Base-by-base conservation (phyloP, 305 asterid genomes). In the Plantago rigida region DNA sequence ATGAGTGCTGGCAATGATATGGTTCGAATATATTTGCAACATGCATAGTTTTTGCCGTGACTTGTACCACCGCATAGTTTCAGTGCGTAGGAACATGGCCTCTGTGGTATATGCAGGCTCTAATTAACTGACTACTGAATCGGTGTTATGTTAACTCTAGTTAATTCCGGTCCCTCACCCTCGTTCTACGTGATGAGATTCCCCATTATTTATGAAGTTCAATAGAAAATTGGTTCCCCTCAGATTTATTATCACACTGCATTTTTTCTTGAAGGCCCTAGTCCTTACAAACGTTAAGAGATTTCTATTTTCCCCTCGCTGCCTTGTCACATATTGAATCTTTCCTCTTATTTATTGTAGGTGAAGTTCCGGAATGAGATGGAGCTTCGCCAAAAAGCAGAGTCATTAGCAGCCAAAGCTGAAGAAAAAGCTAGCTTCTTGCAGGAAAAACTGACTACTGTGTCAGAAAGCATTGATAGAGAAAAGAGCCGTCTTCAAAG, bases 301-400 rank as follows among this genome's bases (percentile, higher is more conserved):
- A 60, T 63, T 62, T 39, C 36, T 36, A 17, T 69, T 55, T 71
- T 44, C 52, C 63, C 51, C 55, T 64, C 59, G 49, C 54, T 52
- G 31, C 50, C 56, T 63, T 47, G 22, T 62, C 44, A 57, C 22
- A 58, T 17, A 10, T 9, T 51, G 12, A 22, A 56, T 57, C 15
- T 51, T 17, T 66, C 45, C 28, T 60, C 56, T 70, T 42, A 46
- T 66, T 47, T 59, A 63, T 65, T 74, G 66, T 75, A 92, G 99
- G 76, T 77, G 54, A 92, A 82, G 81, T 82, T 80, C 64, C 83
- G 63, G 71, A 81, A 73, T 15, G 99, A 88, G 84, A 82, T 69
- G 79, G 86, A 78, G 69, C 82, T 76, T 68, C 94, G 95, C 59
- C 77, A 55, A 74, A 92, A 86, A 56, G 87, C 94, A 26, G 95